Conservation (phyloP, 1,139 yeast genomes). For the Saccharomycopsis phalli region DNA sequence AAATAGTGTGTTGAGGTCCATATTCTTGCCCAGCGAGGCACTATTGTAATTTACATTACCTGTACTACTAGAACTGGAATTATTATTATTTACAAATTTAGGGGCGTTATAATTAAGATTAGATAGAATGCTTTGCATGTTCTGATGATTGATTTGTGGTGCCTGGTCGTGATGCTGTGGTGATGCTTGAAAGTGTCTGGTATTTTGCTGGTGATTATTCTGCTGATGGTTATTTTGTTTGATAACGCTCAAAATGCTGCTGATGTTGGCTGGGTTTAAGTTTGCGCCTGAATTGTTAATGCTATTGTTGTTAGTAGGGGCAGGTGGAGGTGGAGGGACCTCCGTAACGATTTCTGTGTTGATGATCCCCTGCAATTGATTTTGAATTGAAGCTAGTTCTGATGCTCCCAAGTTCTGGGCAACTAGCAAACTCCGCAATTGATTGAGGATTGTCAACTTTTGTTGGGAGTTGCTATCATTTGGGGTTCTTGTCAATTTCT, state of each 20-base stretch:
- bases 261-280: neutral
- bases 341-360: slow-evolving; percentile 7
- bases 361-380: slow-evolving; percentile 13
- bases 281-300: neutral
- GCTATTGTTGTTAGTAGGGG: slow-evolving; percentile 1
- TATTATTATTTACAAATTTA: neutral
- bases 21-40: too few species aligned
- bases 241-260: too few species aligned
- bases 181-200: neutral
- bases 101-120: neutral
- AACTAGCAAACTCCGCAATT: slow-evolving; percentile 26
- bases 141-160: neutral
- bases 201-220: slow-evolving; percentile 18
- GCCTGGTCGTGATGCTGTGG: neutral
- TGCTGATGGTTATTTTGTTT: too few species aligned
- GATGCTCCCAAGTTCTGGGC: slow-evolving; percentile 19
- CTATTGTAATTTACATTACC: too few species aligned
- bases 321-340: neutral
- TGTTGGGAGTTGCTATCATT: slow-evolving; percentile 31
- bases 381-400: slow-evolving; percentile 8
- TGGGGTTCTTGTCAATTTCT: slow-evolving; percentile 31
- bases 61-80: neutral
- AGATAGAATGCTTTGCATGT: slow-evolving; percentile 1
- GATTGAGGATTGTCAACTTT: slow-evolving; percentile 28
- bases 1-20: slow-evolving; percentile 19